Evolutionary conservation across 345 rosid species (phyloP), one percentile per base, ranked within the genome.

Genomic region (Litchi chinensis): DNA sequence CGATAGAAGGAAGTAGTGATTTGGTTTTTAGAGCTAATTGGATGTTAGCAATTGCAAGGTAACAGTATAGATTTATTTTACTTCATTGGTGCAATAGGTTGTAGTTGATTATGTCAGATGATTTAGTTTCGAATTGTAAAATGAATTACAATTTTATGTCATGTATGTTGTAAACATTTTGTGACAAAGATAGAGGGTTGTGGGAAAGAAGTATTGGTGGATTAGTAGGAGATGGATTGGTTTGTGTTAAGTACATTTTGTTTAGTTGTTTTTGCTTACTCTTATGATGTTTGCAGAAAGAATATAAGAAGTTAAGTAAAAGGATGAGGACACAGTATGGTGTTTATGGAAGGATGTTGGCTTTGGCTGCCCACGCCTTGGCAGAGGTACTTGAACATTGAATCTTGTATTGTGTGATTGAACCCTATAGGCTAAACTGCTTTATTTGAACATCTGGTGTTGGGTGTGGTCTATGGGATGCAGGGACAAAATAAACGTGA

Each of bases 311-410:
- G 79, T 66, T 64, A 79, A 80, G 88, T 19, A 88, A 86, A 76
- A 81, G 85, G 60, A 86, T 88, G 82, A 91, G 63, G 82, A 76
- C 57, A 50, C 86, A 84, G 15, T 85, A 77, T 74, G 97, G 90
- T 77, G 76, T 86, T 3, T 94, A 93, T 83, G 95, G 89, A 65
- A 91, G 98, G 86, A 28, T 96, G 90, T 70, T 93, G 89, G 93
- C 97, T 79, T 80, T 84, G 87, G 97, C 99, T 76, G 88, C 98
- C 70, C 98, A 96, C 90, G 93, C 98, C 22, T 87, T 94, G 65
- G 98, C 98, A 62, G 98, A 96, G 98, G 99, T 96, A 87, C 52
- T 71, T 74, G 32, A 74, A 41, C 78, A 11, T 73, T 57, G 22
- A 19, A 46, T 67, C 26, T 22, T 60, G 18, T 78, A 40, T 65